Conservation (phyloP, 2,329 filamentous ascomycete genomes). For the Pseudogymnoascus sp. region DNA sequence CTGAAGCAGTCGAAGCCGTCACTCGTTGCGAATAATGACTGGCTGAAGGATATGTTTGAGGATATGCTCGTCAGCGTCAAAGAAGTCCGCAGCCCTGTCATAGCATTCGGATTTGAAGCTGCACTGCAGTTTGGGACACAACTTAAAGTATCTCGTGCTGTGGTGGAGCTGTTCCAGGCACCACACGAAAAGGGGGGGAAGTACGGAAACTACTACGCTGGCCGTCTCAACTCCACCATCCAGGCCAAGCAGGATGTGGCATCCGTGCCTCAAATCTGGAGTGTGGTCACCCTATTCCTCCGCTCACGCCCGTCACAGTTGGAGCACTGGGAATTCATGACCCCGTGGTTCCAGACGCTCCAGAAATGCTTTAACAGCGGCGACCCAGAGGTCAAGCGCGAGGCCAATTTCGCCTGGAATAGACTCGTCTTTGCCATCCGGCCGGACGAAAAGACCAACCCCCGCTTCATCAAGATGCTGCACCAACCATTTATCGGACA, state of each 20-base stretch:
- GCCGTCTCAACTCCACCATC: conserved; percentile 60
- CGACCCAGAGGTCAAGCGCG: conserved; percentile 60
- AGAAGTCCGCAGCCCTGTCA: conserved; percentile 67
- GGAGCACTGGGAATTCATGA: conserved; percentile 62
- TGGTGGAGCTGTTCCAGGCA: conserved; percentile 55
- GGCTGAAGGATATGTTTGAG: conserved; percentile 74
- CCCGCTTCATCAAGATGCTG: conserved; percentile 53
- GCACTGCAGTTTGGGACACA: conserved; percentile 63
- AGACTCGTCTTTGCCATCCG: conserved; percentile 69
- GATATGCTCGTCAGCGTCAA: conserved; percentile 72
- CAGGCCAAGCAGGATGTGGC: conserved; percentile 52
- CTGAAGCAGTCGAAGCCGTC: conserved; percentile 60
- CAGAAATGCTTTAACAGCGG: conserved; percentile 77
- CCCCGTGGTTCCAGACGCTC: conserved; percentile 68
- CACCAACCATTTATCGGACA: conserved; percentile 61
- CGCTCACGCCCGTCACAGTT: conserved; percentile 51
- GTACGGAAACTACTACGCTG: conserved; percentile 62
- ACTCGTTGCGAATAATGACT: conserved; percentile 66
- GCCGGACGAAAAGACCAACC: conserved; percentile 49
- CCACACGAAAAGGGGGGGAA: conserved; percentile 43
- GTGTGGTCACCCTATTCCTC: conserved; percentile 69
- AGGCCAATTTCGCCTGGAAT: conserved; percentile 81
- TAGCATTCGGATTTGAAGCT: conserved; percentile 64
- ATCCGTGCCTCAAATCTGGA: conserved; percentile 83
- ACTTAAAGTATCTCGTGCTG: conserved; percentile 55